A percentile compares a stretch with the other conserved stretches of the same genome.
Conservation (phyloP, 2,329 filamentous ascomycete species). For the Fusarium hainanense region DNA sequence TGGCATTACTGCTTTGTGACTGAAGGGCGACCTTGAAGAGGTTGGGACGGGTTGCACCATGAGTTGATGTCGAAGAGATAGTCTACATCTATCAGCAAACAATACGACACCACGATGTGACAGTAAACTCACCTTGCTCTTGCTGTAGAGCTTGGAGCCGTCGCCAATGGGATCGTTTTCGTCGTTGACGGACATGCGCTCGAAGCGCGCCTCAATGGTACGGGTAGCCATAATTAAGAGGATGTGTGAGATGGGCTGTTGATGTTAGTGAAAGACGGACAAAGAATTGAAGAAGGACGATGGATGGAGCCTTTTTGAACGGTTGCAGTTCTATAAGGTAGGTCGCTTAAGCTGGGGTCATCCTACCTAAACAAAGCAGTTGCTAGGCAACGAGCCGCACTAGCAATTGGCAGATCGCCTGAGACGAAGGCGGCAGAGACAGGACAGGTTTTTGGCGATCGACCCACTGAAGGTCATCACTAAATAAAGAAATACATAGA, state of each 20-base stretch:
- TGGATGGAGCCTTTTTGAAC: conserved; percentile 26
- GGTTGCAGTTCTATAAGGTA: conserved; percentile 18
- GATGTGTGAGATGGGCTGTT: conserved; percentile 14
- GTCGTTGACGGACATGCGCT: conserved; percentile 89
- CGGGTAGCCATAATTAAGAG: conserved; percentile 72
- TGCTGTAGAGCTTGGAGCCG: conserved; percentile 68
- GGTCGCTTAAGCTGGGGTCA: conserved; percentile 24
- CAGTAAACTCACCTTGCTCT: conserved; percentile 74
- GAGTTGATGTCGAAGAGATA: conserved; percentile 50
- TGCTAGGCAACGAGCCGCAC: conserved; percentile 23
- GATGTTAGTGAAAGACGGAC: conserved; percentile 39
- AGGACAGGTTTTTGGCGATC: conserved; percentile 9
- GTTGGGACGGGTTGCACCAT: conserved; percentile 76
- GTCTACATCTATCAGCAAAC: conserved; percentile 55
- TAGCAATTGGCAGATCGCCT: conserved; percentile 3
- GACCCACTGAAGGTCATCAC: neutral
- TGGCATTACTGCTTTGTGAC: conserved; percentile 75
- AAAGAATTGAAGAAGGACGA: conserved; percentile 23
- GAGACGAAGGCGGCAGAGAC: conserved; percentile 1
- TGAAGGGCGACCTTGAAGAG: conserved; percentile 89
- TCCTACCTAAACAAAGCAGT: conserved; percentile 27
- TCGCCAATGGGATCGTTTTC: conserved; percentile 77
- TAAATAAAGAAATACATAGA: neutral
- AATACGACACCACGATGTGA: neutral
- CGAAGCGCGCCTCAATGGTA: conserved; percentile 86